These are phyloP conservation scores for Phytophthora vignae DNA, from an alignment of 352 stramenopile genomes.

Conservation along the genomic window DNA sequence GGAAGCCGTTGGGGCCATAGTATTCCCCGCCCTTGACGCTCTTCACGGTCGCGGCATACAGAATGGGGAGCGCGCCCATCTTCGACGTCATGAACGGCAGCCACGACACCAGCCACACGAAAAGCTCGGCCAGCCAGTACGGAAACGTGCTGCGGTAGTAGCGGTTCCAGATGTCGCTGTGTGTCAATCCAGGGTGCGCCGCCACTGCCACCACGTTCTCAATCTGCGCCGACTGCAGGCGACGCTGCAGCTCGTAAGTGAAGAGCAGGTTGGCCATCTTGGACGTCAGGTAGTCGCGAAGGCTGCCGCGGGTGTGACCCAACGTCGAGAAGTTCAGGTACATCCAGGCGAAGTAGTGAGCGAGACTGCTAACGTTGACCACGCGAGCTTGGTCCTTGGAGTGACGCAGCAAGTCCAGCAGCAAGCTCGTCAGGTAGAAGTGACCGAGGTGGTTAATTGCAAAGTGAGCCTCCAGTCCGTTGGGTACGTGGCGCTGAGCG, in stretches of 20 bases:
- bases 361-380: conserved; percentile 62
- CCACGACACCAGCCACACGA: conserved; percentile 48
- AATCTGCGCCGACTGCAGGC: conserved; percentile 38
- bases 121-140: conserved; percentile 40
- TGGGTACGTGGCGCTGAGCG: conserved; percentile 36
- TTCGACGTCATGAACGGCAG: conserved; percentile 54
- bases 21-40: conserved; percentile 56
- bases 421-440: conserved; percentile 64
- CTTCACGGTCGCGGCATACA: conserved; percentile 59
- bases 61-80: conserved; percentile 57
- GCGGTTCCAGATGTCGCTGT: conserved; percentile 63
- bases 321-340: conserved; percentile 49
- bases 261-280: conserved; percentile 76
- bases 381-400: conserved; percentile 47
- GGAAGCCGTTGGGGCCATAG: conserved; percentile 58
- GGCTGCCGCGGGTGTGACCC: conserved; percentile 44
- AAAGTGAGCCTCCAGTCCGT: conserved; percentile 73
- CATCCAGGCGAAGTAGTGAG: conserved; percentile 48
- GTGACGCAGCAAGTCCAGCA: conserved; percentile 51
- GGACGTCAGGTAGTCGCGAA: conserved; percentile 58
- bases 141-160: conserved; percentile 51
- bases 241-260: conserved; percentile 65
- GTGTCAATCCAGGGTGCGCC: conserved; percentile 56
- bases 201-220: conserved; percentile 59
- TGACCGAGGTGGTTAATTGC: conserved; percentile 78